These are phyloP conservation scores for Cercospora janseana DNA, from an alignment of 2,329 filamentous ascomycete species.

Conservation along the genomic window DNA sequence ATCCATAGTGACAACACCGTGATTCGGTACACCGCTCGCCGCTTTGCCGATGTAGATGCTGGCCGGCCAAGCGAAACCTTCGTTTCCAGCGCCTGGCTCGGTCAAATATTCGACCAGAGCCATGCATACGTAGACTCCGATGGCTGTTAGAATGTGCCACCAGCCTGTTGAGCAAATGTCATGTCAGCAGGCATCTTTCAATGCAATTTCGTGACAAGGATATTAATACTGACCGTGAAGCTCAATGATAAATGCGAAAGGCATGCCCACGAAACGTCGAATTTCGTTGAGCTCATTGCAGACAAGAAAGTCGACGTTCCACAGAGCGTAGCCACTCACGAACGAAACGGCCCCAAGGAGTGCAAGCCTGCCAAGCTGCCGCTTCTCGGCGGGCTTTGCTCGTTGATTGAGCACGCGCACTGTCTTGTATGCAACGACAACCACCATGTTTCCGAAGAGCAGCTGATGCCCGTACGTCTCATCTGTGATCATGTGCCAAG, in stretches of 20 bases:
- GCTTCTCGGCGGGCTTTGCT: not conserved
- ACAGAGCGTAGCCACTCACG: not conserved
- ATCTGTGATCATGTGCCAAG: conserved; percentile 3
- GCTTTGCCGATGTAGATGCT: not conserved
- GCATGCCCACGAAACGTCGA: not conserved
- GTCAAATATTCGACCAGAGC: not conserved
- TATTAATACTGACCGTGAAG: not conserved
- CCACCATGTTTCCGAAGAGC: conserved; percentile 1
- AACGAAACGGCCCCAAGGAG: not conserved
- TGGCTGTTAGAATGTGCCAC: conserved; percentile 2
- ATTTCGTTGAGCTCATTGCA: not conserved
- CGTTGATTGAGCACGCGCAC: not conserved
- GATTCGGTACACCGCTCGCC: not conserved
- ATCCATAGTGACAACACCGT: not conserved
- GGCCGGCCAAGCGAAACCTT: not conserved
- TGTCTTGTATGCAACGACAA: conserved; percentile 1
- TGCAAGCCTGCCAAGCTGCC: not conserved
- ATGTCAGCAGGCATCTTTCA: not conserved
- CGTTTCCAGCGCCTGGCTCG: not conserved
- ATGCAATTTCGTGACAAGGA: not conserved
- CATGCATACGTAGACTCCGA: not conserved
- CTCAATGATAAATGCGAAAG: not conserved
- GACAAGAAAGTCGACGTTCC: not conserved
- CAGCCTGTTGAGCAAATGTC: not conserved
- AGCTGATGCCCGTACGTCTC: not conserved